phyloP scores from a whole-genome alignment of 2,329 filamentous ascomycete species.

The Hysterium pulicare region DNA sequence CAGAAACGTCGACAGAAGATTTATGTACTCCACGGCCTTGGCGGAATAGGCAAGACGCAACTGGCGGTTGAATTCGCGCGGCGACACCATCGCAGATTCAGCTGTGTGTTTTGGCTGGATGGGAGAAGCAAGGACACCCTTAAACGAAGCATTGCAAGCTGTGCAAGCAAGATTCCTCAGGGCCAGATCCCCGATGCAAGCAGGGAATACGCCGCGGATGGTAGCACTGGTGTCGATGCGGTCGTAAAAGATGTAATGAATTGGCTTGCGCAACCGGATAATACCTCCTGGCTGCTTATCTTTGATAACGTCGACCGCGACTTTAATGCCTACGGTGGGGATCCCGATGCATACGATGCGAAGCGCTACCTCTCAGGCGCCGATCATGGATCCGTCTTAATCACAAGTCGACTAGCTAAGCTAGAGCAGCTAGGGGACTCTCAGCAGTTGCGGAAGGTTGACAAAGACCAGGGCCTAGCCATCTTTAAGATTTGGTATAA shows the following conservation, averaged over 20 bases:
- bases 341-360: conserved; percentile 24
- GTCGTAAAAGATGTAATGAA: conserved; percentile 28
- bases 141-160: conserved; percentile 5
- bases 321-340: not conserved
- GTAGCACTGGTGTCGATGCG: conserved; percentile 15
- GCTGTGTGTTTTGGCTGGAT: conserved; percentile 9
- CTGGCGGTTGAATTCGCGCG: conserved; percentile 21
- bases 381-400: conserved; percentile 26
- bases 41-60: conserved; percentile 26
- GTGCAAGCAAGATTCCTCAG: conserved; percentile 6
- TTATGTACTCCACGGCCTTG: conserved; percentile 17
- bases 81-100: conserved; percentile 11
- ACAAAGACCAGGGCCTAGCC: not conserved
- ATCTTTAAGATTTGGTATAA: conserved; percentile 2
- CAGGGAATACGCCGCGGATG: conserved; percentile 14
- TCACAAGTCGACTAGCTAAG: conserved; percentile 31
- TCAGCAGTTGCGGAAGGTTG: not conserved
- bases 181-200: conserved; percentile 15
- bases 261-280: conserved; percentile 34
- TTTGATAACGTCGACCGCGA: conserved; percentile 21
- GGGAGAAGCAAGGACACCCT: conserved; percentile 5
- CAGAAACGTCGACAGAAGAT: conserved; percentile 12
- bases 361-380: conserved; percentile 22
- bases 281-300: conserved; percentile 36
- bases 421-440: conserved; percentile 1